Base-by-base conservation (phyloP, 1,139 yeast genomes). In the Blastobotrys proliferans region DNA sequence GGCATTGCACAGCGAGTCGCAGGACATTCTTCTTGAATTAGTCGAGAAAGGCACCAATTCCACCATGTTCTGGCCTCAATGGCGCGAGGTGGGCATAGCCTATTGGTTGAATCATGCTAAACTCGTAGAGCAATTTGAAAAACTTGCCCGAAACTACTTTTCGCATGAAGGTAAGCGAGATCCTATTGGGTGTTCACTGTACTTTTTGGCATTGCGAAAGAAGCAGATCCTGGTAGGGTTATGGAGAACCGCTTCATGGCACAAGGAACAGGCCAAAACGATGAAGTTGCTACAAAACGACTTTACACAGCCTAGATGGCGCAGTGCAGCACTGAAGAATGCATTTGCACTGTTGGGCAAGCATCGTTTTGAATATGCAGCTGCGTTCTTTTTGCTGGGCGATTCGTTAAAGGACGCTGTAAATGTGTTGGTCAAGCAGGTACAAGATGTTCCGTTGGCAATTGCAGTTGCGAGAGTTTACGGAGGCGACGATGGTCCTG, bases 291-390 rank as follows among this genome's bases (percentile, higher is more conserved):
- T 92, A 54, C 70, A 72, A 17, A 83, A 90, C 58, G 94, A 94
- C 60, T 92, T 90, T 57, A 67, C 66, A 1, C 76, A 78, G 44
- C 71, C 74, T 9, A 69, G 96, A 40, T 90, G 97, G 96, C 74
- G 70, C 52, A 74, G 86, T 0, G 96, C 97, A 0, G 97, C 98
- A 0, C 66, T 78, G 56, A 92, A 92, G 57, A 92, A 92, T 64
- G 98, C 98, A 0, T 92, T 78, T 68, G 97, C 88, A 0, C 67
- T 92, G 34, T 63, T 92, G 49, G 88, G 97, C 45, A 86, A 87
- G 57, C 98, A 88, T 60, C 69, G 97, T 34, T 86, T 75, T 57
- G 65, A 76, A 57, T 94, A 90, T 62, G 94, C 97, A 0, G 97
- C 97, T 0, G 81, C 83, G 26, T 90, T 92, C 60, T 92, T 92